A percentile compares a stretch with the other conserved stretches of the same genome.
Evolutionary conservation across 495 filamentous ascomycete species (phyloP).

Genomic region (Astrothelium subdiscretum): DNA sequence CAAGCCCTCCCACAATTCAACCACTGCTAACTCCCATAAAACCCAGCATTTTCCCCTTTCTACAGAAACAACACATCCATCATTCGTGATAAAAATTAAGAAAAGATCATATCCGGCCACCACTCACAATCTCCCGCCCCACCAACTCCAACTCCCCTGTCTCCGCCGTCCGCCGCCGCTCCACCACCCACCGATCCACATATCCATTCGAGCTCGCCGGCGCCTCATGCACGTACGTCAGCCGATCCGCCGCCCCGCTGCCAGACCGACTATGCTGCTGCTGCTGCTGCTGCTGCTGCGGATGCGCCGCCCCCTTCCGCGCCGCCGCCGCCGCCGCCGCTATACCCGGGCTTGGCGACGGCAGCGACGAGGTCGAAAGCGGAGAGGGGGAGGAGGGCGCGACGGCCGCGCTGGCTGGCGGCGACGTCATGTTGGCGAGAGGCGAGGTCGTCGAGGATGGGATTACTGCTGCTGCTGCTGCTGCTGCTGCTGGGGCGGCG

Average conservation of each 20-base stretch:
- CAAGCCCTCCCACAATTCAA: no score
- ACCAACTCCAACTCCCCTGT: constrained; percentile 29
- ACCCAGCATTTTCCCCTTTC: no score
- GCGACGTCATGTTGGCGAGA: no score
- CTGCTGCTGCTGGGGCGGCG: background rate
- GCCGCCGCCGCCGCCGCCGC: constrained; percentile 2
- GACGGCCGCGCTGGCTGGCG: background rate
- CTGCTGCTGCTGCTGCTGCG: background rate
- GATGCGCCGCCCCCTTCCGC: background rate
- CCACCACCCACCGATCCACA: constrained; percentile 28
- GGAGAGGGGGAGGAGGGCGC: background rate
- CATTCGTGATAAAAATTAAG: background rate
- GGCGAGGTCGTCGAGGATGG: no score
- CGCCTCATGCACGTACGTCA: constrained; percentile 31
- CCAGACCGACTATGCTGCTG: constrained; percentile 25
- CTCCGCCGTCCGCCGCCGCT: constrained; percentile 30
- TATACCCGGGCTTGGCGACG: constrained; percentile 5
- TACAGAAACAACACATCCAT: no score
- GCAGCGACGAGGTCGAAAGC: background rate
- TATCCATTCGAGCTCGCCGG: constrained; percentile 10
- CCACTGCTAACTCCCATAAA: no score
- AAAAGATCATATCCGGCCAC: constrained; percentile 29
- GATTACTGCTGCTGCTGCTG: background rate
- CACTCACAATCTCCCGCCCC: constrained; percentile 28
- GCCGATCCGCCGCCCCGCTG: constrained; percentile 26